phyloP scores from a whole-genome alignment of 2,329 filamentous ascomycete species.

The Ramichloridium luteum region DNA sequence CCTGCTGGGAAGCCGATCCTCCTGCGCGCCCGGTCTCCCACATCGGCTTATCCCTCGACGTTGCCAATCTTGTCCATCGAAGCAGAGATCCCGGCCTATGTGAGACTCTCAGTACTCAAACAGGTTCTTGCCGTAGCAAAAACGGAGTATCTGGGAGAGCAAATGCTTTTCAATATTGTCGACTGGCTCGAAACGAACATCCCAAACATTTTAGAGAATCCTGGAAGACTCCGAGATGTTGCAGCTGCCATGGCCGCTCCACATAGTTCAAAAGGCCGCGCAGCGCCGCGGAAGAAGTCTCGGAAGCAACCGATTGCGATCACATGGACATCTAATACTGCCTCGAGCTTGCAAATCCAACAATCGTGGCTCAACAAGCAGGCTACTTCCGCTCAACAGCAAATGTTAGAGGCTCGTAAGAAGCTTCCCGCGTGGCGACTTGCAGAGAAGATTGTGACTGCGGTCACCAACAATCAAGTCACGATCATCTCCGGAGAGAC shows the following conservation, averaged over 20 bases:
- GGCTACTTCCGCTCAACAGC: slow-evolving; percentile 50
- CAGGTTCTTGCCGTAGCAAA: slow-evolving; percentile 61
- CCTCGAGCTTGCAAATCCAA: slow-evolving; percentile 46
- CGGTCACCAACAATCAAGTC: slow-evolving; percentile 67
- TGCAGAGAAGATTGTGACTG: slow-evolving; percentile 60
- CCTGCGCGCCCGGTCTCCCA: slow-evolving; percentile 58
- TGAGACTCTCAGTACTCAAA: slow-evolving; percentile 77
- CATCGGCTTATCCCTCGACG: slow-evolving; percentile 55
- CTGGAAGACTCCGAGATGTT: slow-evolving; percentile 73
- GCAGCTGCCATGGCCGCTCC: slow-evolving; percentile 61
- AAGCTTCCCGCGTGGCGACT: slow-evolving; percentile 79
- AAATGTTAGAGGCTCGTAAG: slow-evolving; percentile 62
- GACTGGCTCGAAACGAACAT: slow-evolving; percentile 87
- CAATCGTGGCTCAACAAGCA: slow-evolving; percentile 60
- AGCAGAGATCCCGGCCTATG: slow-evolving; percentile 69
- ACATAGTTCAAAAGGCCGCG: slow-evolving; percentile 36
- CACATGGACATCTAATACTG: slow-evolving; percentile 47
- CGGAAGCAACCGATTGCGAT: slow-evolving; percentile 42
- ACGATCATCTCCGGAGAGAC: slow-evolving; percentile 97
- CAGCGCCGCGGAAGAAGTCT: slow-evolving; percentile 24
- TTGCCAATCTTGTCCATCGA: slow-evolving; percentile 58
- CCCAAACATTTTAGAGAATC: slow-evolving; percentile 68
- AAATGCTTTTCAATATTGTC: slow-evolving; percentile 80
- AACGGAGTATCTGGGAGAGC: slow-evolving; percentile 62
- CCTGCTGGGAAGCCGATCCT: slow-evolving; percentile 33